Conservation (phyloP, 2,329 filamentous ascomycete genomes). For the Penicillium hesseltinei region DNA sequence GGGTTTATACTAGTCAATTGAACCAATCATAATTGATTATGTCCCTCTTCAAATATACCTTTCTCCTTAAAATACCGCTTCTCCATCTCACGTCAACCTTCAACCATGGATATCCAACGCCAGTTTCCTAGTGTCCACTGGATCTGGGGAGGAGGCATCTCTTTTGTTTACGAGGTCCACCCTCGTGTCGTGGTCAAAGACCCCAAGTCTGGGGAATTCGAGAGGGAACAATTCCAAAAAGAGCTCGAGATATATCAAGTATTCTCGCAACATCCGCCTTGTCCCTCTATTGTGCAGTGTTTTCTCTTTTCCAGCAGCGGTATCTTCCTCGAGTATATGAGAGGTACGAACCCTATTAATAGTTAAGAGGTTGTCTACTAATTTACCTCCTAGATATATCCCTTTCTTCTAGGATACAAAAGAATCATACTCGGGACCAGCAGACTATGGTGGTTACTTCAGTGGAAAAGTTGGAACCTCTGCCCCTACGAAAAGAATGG, state of each 20-base stretch:
- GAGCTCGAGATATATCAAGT: conserved; percentile 26
- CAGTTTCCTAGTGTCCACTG: conserved; percentile 24
- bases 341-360: conserved; percentile 18
- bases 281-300: conserved; percentile 26
- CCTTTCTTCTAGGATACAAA: conserved; percentile 25
- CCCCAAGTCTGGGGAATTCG: too few relatives aligned
- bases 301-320: conserved; percentile 21
- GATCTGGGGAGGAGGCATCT: conserved; percentile 27
- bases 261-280: conserved; percentile 22
- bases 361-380: conserved; percentile 6
- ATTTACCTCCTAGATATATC: conserved; percentile 19
- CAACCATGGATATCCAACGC: conserved; percentile 19
- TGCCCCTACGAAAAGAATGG: conserved; percentile 29
- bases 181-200: too few relatives aligned
- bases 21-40: too few relatives aligned
- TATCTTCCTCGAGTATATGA: conserved; percentile 34
- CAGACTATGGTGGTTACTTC: conserved; percentile 23
- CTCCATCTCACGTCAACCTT: too few relatives aligned
- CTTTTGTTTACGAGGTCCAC: conserved; percentile 24
- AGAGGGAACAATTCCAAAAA: conserved; percentile 22
- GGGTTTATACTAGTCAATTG: too few relatives aligned
- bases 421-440: conserved; percentile 22
- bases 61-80: too few relatives aligned
- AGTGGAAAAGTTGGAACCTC: conserved; percentile 28
- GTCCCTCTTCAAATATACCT: too few relatives aligned